A percentile compares a stretch with the other conserved stretches of the same genome.
phyloP scores from a whole-genome alignment of 2,329 filamentous ascomycete species.

The Neoscytalidium dimidiatum region DNA sequence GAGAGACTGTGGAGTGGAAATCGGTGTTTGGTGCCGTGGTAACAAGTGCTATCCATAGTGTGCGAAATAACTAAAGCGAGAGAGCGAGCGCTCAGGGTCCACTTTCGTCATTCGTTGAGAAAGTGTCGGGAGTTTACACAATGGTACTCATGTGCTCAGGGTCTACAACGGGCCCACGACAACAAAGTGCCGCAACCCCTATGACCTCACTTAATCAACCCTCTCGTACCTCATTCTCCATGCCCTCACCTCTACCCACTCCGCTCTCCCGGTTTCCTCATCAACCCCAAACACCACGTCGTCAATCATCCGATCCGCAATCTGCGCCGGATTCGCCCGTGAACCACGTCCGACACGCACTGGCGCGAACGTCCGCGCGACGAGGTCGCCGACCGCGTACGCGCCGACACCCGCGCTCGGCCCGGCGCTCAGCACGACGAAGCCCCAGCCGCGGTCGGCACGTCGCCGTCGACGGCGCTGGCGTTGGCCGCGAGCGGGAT shows the following conservation, averaged over 20 bases:
- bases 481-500: conserved; percentile 23
- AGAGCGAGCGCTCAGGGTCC: too few species aligned
- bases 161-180: too few species aligned
- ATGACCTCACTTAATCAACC: not conserved
- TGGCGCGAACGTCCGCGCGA: conserved; percentile 13
- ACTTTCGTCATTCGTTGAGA: too few species aligned
- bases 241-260: not conserved
- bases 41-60: too few species aligned
- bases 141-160: too few species aligned
- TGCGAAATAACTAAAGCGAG: too few species aligned
- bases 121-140: too few species aligned
- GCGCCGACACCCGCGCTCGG: conserved; percentile 1
- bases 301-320: conserved; percentile 1
- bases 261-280: not conserved
- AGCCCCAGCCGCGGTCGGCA: conserved; percentile 20
- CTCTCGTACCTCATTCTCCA: not conserved
- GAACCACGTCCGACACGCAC: not conserved
- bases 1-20: too few species aligned
- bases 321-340: not conserved
- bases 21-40: too few species aligned
- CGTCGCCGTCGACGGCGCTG: not conserved
- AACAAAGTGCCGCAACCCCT: too few species aligned
- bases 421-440: conserved; percentile 6
- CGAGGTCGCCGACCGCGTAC: not conserved
- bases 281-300: not conserved